Evolutionary conservation across 2,329 filamentous ascomycete species (phyloP).

Genomic region (Aureobasidium sp.): DNA sequence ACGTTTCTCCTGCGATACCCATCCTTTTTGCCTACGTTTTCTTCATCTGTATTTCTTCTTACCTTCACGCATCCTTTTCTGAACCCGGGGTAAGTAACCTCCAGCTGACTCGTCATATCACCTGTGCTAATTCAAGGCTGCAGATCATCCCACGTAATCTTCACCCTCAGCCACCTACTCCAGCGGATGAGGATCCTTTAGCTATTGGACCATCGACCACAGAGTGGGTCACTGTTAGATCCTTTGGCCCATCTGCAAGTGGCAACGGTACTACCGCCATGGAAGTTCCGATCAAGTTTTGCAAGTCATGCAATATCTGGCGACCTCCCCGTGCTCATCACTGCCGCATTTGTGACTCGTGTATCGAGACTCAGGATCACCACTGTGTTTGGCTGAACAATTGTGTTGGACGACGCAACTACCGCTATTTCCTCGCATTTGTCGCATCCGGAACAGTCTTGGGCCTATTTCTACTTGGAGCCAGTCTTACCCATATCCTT

Average conservation of each 20-base stretch:
- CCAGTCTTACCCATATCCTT: slow-evolving; percentile 72
- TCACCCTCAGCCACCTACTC: slow-evolving; percentile 72
- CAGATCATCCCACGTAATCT: slow-evolving; percentile 89
- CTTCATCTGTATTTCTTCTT: slow-evolving; percentile 84
- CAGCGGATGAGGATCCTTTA: slow-evolving; percentile 71
- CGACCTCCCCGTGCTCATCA: slow-evolving; percentile 91
- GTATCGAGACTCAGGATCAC: slow-evolving; percentile 93
- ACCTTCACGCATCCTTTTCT: slow-evolving; percentile 81
- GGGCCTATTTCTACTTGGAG: slow-evolving; percentile 64
- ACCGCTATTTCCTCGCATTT: slow-evolving; percentile 95
- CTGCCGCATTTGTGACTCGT: slow-evolving; percentile 94
- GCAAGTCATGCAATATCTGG: slow-evolving; percentile 97
- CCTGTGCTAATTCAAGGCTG: background rate
- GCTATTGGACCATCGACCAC: slow-evolving; percentile 76
- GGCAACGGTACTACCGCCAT: slow-evolving; percentile 55
- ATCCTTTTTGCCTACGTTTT: slow-evolving; percentile 87
- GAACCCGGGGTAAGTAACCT: slow-evolving; percentile 73
- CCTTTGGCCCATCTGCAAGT: slow-evolving; percentile 54
- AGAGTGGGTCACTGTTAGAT: slow-evolving; percentile 77
- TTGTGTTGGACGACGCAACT: slow-evolving; percentile 92
- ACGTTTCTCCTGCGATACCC: slow-evolving; percentile 81
- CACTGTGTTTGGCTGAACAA: slow-evolving; percentile 99
- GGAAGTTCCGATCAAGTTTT: slow-evolving; percentile 98
- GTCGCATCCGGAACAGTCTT: slow-evolving; percentile 71
- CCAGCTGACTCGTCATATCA: background rate